Percentiles rank a stretch among this genome's conserved stretches.
Conservation (phyloP, 805 yeast genomes). For the Candida coleopterorum region DNA sequence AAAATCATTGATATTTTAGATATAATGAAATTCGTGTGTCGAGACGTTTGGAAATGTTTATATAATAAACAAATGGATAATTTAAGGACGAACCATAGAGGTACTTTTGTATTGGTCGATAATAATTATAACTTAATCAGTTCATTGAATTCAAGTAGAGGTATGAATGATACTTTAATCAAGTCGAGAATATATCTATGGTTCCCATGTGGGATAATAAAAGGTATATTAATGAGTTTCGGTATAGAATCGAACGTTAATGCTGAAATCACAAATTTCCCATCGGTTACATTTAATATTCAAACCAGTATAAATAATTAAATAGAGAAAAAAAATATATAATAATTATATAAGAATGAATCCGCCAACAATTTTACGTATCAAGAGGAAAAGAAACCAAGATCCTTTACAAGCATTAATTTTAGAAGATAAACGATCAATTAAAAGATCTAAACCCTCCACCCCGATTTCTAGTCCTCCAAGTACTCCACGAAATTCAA, state of each 20-base stretch:
- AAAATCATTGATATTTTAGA: slow-evolving; percentile 61
- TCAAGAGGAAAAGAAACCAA: slow-evolving; percentile 81
- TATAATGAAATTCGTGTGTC: slow-evolving; percentile 86
- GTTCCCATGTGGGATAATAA: slow-evolving; percentile 72
- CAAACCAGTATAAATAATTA: slow-evolving; percentile 46
- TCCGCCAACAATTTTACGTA: slow-evolving; percentile 67
- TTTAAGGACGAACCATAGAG: slow-evolving; percentile 85
- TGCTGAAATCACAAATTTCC: slow-evolving; percentile 59
- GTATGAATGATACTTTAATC: slow-evolving; percentile 38
- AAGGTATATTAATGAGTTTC: slow-evolving; percentile 66
- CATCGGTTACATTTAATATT: slow-evolving; percentile 69
- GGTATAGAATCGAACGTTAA: slow-evolving; percentile 63
- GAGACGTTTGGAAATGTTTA: slow-evolving; percentile 82
- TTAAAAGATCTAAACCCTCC: slow-evolving; percentile 40
- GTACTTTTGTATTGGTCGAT: slow-evolving; percentile 77
- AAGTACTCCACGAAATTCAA: slow-evolving; percentile 31
- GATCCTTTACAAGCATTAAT: slow-evolving; percentile 84
- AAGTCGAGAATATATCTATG: slow-evolving; percentile 51
- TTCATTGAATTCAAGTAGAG: slow-evolving; percentile 44
- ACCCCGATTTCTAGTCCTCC: slow-evolving; percentile 23
- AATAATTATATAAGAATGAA: slow-evolving; percentile 1
- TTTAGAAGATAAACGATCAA: slow-evolving; percentile 33
- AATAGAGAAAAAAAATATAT: background rate
- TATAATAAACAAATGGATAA: slow-evolving; percentile 89
- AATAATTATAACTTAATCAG: slow-evolving; percentile 52